Evolutionary conservation across 768 basidiomycete species (phyloP).

Genomic region (Rhodotorula babjevae): DNA sequence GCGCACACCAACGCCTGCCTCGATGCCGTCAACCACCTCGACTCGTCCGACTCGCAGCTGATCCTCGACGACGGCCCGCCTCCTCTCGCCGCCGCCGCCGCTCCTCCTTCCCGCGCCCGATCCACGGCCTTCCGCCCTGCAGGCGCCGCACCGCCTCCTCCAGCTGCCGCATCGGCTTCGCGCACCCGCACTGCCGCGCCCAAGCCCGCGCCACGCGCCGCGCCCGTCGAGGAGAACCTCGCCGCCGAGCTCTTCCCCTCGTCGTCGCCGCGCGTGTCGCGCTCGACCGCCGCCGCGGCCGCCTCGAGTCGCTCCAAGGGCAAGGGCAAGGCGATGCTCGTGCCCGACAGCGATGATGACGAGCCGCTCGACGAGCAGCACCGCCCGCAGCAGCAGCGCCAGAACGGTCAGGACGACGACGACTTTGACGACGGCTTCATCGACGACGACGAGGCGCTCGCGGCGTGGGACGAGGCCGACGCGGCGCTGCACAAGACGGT

Average conservation of each 20-base stretch:
- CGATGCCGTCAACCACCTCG: not conserved
- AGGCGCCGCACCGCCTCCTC: not conserved
- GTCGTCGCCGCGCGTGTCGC: not conserved
- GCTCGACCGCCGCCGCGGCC: not conserved
- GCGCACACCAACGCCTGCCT: not conserved
- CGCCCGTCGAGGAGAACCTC: not conserved
- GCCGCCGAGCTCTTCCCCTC: slow-evolving; percentile 7
- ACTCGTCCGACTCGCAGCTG: not conserved
- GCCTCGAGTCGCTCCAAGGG: not conserved
- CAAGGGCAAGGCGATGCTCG: not conserved
- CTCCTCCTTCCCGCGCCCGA: not conserved
- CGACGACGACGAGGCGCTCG: not conserved
- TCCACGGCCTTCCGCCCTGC: slow-evolving; percentile 2
- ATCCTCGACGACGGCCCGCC: not conserved
- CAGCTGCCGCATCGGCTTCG: not conserved
- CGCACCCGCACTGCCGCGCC: not conserved
- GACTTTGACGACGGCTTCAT: slow-evolving; percentile 6
- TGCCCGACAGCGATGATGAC: not conserved
- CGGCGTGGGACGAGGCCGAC: not conserved
- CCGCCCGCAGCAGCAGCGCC: not conserved
- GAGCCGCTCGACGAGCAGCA: not conserved
- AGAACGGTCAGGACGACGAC: not conserved
- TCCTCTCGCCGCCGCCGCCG: not conserved
- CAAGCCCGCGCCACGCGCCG: not conserved
- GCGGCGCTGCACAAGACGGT: slow-evolving; percentile 57